A percentile compares a stretch with the other conserved stretches of the same genome.
These are phyloP conservation scores for Salicornia ramosissima DNA, from an alignment of 148 eudicot species.

Conservation along the genomic window DNA sequence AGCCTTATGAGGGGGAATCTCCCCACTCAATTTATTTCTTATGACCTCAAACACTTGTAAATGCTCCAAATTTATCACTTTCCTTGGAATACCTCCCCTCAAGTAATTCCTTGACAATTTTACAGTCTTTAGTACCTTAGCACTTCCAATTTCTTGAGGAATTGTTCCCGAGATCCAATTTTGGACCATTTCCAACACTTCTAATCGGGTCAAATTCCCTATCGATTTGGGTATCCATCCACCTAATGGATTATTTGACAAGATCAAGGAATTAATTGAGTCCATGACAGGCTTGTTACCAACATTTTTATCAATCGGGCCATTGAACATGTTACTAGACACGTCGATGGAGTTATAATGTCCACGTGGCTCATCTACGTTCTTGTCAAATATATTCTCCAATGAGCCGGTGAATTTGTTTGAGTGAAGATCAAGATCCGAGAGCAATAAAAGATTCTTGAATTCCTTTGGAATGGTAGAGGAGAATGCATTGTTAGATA, in stretches of 20 bases:
- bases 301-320: conserved; percentile 35
- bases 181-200: conserved; percentile 31
- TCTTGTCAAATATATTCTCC: conserved; percentile 30
- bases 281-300: conserved; percentile 37
- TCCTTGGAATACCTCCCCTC: conserved; percentile 47
- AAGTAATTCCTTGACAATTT: conserved; percentile 42
- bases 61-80: conserved; percentile 37
- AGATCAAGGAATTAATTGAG: conserved; percentile 37
- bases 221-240: conserved; percentile 52
- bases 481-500: conserved; percentile 51
- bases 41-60: conserved; percentile 59
- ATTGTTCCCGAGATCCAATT: conserved; percentile 38
- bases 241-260: conserved; percentile 54
- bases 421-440: too few relatives aligned
- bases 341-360: conserved; percentile 52
- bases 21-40: conserved; percentile 47
- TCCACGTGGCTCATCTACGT: conserved; percentile 38
- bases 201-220: conserved; percentile 38
- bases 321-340: conserved; percentile 45
- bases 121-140: conserved; percentile 30
- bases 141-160: conserved; percentile 44
- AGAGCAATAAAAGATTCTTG: conserved; percentile 35
- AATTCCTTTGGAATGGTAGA: conserved; percentile 46
- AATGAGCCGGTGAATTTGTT: conserved; percentile 53
- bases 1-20: conserved; percentile 51